Percentiles rank a stretch among this genome's conserved stretches.
These are phyloP conservation scores for Lentinula lateritia DNA, from an alignment of 768 basidiomycete species.

Conservation along the genomic window DNA sequence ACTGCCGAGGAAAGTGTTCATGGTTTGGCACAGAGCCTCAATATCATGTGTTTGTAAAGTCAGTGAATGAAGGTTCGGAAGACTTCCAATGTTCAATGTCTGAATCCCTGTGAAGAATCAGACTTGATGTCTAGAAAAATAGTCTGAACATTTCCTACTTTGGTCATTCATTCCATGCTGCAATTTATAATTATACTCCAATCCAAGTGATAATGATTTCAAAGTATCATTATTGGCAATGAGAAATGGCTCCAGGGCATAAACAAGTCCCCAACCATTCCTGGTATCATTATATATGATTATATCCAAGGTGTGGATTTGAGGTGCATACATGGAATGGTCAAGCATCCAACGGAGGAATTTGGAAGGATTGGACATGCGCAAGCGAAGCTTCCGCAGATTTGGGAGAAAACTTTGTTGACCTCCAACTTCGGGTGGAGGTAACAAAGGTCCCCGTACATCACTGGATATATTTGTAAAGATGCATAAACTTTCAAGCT, in stretches of 20 bases:
- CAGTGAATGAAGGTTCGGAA: neutral
- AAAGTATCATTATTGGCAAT: neutral
- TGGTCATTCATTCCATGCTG: neutral
- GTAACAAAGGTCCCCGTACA: neutral
- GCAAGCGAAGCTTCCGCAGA: neutral
- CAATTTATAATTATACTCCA: neutral
- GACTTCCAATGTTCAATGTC: neutral
- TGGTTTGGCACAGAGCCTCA: slow-evolving; percentile 2
- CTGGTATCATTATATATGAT: neutral
- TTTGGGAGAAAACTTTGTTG: neutral
- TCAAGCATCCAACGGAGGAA: slow-evolving; percentile 1
- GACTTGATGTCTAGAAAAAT: neutral
- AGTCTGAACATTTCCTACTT: neutral
- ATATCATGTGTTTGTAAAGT: neutral
- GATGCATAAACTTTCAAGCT: slow-evolving; percentile 4
- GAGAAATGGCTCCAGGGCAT: neutral
- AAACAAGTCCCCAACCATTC: slow-evolving; percentile 1
- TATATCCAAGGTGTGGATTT: neutral
- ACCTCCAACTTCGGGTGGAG: neutral
- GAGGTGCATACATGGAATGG: neutral
- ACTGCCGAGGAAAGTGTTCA: neutral
- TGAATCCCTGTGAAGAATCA: neutral
- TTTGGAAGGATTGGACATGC: slow-evolving; percentile 4
- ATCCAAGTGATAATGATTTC: neutral
- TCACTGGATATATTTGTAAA: neutral